phyloP scores from a whole-genome alignment of 192 early-diverging fungal genomes.

The Gorgonomyces haynaldii region DNA sequence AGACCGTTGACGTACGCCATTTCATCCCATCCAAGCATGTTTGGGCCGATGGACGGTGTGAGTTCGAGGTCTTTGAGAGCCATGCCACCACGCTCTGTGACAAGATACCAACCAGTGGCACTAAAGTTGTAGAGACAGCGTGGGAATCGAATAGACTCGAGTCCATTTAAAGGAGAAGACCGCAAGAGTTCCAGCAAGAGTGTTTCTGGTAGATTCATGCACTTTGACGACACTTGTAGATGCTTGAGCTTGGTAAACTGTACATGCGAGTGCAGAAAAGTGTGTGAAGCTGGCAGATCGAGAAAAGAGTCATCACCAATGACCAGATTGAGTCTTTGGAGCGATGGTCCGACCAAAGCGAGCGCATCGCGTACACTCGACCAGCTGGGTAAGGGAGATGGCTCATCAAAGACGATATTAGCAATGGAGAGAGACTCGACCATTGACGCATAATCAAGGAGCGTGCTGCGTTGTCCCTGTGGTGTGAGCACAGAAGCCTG shows the following conservation, averaged over 20 bases:
- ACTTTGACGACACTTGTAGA: conserved; percentile 1
- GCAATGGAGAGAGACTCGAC: conserved; percentile 1
- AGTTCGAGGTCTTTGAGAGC: not conserved
- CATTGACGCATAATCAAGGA: not conserved
- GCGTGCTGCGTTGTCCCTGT: not conserved
- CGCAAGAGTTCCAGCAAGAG: conserved; percentile 5
- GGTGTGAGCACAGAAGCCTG: conserved; percentile 1
- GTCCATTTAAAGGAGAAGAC: not conserved
- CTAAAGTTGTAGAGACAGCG: conserved; percentile 3
- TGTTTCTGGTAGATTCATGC: not conserved
- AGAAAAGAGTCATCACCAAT: conserved; percentile 5
- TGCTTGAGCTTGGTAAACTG: not conserved
- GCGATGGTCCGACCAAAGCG: not conserved
- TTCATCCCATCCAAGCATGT: conserved; percentile 9
- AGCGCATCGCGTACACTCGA: not conserved
- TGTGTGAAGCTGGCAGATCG: not conserved
- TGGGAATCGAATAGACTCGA: not conserved
- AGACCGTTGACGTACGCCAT: not conserved
- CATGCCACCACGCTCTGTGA: not conserved
- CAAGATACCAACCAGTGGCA: conserved; percentile 1
- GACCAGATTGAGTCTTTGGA: not conserved
- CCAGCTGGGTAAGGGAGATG: not conserved
- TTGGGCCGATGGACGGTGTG: conserved; percentile 2
- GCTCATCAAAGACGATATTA: conserved; percentile 6
- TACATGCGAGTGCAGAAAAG: not conserved